Percentiles rank a stretch among this genome's conserved stretches.
Conservation (phyloP, 2,329 filamentous ascomycete genomes). For the Paecilomyces sp. region DNA sequence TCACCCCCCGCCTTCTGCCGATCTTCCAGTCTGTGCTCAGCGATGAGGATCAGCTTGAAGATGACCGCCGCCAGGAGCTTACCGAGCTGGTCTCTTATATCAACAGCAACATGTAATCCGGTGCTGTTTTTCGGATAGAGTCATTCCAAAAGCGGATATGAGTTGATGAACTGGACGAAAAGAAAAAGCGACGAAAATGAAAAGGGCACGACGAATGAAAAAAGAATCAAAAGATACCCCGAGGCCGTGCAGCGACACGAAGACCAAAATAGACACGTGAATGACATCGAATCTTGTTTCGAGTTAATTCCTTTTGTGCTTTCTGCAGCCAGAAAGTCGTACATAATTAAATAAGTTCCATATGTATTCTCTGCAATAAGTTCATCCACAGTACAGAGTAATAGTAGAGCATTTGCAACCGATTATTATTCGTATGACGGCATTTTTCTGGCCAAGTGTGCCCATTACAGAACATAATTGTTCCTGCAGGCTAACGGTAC, state of each 20-base stretch:
- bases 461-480: too few species aligned
- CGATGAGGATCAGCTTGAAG: conserved; percentile 40
- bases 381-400: neutral
- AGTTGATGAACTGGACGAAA: neutral
- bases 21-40: conserved; percentile 42
- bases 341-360: neutral
- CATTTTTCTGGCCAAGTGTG: too few species aligned
- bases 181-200: neutral
- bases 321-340: neutral
- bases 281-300: neutral
- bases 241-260: neutral
- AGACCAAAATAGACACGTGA: neutral
- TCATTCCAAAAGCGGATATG: neutral
- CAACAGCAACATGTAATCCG: neutral
- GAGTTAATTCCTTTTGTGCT: neutral
- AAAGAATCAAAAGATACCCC: neutral
- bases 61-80: conserved; percentile 15
- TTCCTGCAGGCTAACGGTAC: too few species aligned
- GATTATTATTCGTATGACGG: too few species aligned
- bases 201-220: neutral
- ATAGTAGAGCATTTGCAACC: neutral
- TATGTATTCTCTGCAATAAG: neutral
- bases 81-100: neutral
- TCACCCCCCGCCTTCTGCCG: conserved; percentile 40
- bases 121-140: neutral